phyloP scores from a whole-genome alignment of 805 yeast species.

The Nakazawaea peltata region DNA sequence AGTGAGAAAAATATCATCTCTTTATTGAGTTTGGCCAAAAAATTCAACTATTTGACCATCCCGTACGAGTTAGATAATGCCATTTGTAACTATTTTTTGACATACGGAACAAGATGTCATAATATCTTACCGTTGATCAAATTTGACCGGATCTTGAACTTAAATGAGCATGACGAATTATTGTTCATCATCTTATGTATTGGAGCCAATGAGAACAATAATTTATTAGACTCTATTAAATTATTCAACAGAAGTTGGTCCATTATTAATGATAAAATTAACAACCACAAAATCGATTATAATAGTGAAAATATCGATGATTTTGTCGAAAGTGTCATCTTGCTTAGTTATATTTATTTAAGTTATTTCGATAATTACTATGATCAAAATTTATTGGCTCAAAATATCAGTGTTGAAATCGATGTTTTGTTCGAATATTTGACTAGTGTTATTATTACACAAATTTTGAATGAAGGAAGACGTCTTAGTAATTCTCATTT shows the following conservation, averaged over 20 bases:
- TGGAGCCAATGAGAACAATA: slow-evolving; percentile 32
- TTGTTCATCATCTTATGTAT: slow-evolving; percentile 36
- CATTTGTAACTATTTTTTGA: slow-evolving; percentile 18
- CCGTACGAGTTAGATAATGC: slow-evolving; percentile 14
- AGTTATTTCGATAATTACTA: slow-evolving; percentile 22
- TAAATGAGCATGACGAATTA: slow-evolving; percentile 28
- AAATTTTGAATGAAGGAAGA: slow-evolving; percentile 25
- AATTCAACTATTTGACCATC: slow-evolving; percentile 17
- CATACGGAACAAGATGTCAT: slow-evolving; percentile 20
- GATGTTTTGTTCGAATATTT: slow-evolving; percentile 41
- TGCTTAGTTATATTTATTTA: slow-evolving; percentile 34
- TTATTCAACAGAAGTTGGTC: slow-evolving; percentile 39
- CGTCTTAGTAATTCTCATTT: slow-evolving; percentile 1
- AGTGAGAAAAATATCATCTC: slow-evolving; percentile 25
- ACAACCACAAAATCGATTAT: slow-evolving; percentile 20
- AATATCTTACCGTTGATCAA: slow-evolving; percentile 20
- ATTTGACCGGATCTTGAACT: slow-evolving; percentile 9
- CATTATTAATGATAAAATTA: slow-evolving; percentile 21
- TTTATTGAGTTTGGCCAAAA: slow-evolving; percentile 22
- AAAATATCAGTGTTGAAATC: slow-evolving; percentile 23
- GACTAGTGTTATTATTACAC: slow-evolving; percentile 36
- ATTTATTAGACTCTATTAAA: slow-evolving; percentile 24
- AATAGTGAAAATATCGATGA: slow-evolving; percentile 22
- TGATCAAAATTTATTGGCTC: slow-evolving; percentile 5
- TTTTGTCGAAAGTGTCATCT: slow-evolving; percentile 37